A percentile compares a stretch with the other conserved stretches of the same genome.
Conservation (phyloP, 768 basidiomycete species). For the Termitomyces sp. region DNA sequence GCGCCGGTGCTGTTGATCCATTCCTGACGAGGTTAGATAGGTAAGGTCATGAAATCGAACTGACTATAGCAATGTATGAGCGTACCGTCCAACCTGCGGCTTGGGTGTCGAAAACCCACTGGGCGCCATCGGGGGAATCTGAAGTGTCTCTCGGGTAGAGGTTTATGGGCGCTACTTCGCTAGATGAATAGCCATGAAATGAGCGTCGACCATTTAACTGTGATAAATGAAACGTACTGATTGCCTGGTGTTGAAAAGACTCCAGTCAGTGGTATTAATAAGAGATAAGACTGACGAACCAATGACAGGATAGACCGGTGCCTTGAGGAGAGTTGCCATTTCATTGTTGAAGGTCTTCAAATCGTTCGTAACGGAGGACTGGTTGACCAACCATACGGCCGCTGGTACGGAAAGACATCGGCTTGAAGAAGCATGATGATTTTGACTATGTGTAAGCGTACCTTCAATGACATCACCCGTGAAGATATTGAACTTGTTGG, state of each 20-base stretch:
- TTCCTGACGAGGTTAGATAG: conserved; percentile 20
- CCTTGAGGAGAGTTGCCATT: conserved; percentile 32
- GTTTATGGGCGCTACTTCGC: conserved; percentile 56
- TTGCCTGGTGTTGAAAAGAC: conserved; percentile 31
- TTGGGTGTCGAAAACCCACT: conserved; percentile 56
- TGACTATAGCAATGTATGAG: neutral
- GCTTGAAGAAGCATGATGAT: neutral
- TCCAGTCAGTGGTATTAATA: neutral
- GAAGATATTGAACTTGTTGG: conserved; percentile 48
- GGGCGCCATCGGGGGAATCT: conserved; percentile 27
- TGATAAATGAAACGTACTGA: conserved; percentile 31
- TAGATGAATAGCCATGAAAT: conserved; percentile 15
- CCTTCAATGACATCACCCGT: conserved; percentile 65
- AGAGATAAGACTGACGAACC: conserved; percentile 25
- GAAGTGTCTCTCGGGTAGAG: conserved; percentile 48
- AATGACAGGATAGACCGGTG: conserved; percentile 45
- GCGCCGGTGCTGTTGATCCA: conserved; percentile 44
- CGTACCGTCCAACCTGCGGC: conserved; percentile 44
- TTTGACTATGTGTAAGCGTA: conserved; percentile 14
- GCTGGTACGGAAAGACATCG: conserved; percentile 22
- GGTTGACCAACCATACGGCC: conserved; percentile 44
- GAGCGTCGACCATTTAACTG: neutral
- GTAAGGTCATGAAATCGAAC: neutral
- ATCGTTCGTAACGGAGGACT: conserved; percentile 34
- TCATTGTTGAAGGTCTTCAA: conserved; percentile 42